Evolutionary conservation across 495 filamentous ascomycete species (phyloP).

Genomic region (Annulohypoxylon nitens): DNA sequence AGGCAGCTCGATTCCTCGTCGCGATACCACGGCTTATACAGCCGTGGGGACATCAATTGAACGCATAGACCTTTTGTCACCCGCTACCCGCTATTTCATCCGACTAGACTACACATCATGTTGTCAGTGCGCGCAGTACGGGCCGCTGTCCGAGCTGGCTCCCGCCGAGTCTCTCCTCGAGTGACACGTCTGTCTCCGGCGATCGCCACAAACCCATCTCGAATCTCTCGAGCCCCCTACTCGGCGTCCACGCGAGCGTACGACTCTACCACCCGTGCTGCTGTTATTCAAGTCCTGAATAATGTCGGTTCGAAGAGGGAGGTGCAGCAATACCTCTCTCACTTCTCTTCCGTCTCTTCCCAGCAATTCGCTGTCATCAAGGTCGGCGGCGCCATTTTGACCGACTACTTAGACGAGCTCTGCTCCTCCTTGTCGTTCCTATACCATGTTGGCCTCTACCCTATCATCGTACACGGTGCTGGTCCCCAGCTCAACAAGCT

Average conservation of each 20-base stretch:
- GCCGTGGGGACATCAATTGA: slow-evolving; percentile 42
- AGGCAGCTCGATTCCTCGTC: slow-evolving; percentile 44
- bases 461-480: slow-evolving; percentile 96
- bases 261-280: slow-evolving; percentile 77
- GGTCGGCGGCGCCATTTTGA: slow-evolving; percentile 97
- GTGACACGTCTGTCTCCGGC: slow-evolving; percentile 49
- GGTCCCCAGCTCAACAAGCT: slow-evolving; percentile 97
- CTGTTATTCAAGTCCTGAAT: slow-evolving; percentile 93
- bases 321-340: slow-evolving; percentile 97
- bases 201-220: slow-evolving; percentile 43
- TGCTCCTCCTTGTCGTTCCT: slow-evolving; percentile 91
- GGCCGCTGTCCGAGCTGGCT: slow-evolving; percentile 58
- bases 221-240: slow-evolving; percentile 49
- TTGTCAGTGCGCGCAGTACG: slow-evolving; percentile 36
- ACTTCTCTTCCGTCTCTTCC: slow-evolving; percentile 96
- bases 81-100: slow-evolving; percentile 21
- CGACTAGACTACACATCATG: slow-evolving; percentile 21
- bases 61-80: slow-evolving; percentile 21
- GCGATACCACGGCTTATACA: slow-evolving; percentile 46
- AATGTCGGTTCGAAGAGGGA: slow-evolving; percentile 97
- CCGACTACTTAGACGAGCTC: slow-evolving; percentile 90
- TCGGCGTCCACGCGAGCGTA: slow-evolving; percentile 53
- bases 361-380: slow-evolving; percentile 99
- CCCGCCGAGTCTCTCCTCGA: slow-evolving; percentile 58
- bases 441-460: slow-evolving; percentile 94